Evolutionary conservation across 2,329 filamentous ascomycete genomes (phyloP).

Genomic region (Ascochyta fabae): DNA sequence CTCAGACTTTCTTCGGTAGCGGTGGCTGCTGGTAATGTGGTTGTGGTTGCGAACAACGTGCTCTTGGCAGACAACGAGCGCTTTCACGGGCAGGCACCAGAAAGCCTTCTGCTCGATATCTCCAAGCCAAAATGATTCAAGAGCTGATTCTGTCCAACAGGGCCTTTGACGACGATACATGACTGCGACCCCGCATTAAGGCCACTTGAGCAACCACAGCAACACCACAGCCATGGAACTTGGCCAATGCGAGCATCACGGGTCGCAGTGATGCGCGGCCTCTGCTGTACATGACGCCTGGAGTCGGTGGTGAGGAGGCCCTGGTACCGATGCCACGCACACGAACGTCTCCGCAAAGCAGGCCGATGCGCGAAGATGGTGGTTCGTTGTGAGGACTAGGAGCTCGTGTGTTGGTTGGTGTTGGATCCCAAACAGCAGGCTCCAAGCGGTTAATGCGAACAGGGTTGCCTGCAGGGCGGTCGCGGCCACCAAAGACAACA

Average conservation of each 20-base stretch:
- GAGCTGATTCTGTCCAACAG: too few relatives aligned
- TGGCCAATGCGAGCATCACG: constrained; percentile 5
- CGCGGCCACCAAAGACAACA: constrained; percentile 14
- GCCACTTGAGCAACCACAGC: background rate
- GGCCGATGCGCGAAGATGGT: background rate
- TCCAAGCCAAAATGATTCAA: too few relatives aligned
- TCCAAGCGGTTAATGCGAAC: constrained; percentile 16
- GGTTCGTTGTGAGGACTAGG: background rate
- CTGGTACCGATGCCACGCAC: constrained; percentile 1
- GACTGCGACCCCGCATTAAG: background rate
- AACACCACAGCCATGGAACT: constrained; percentile 1
- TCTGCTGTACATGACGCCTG: background rate
- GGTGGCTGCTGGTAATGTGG: too few relatives aligned
- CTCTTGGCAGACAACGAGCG: too few relatives aligned
- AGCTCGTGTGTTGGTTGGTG: constrained; percentile 1
- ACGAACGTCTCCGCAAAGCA: background rate
- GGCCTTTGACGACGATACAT: background rate
- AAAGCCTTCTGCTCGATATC: too few relatives aligned
- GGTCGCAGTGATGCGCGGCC: constrained; percentile 7
- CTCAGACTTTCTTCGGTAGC: too few relatives aligned
- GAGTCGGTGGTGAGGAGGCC: constrained; percentile 4
- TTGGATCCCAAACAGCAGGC: constrained; percentile 7
- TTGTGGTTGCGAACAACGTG: too few relatives aligned
- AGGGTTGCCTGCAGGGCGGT: constrained; percentile 13
- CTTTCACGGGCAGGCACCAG: too few relatives aligned